Percentiles rank a stretch among this genome's conserved stretches.
Conservation (phyloP, 2,329 filamentous ascomycete species). For the Chaetomium strumarium region DNA sequence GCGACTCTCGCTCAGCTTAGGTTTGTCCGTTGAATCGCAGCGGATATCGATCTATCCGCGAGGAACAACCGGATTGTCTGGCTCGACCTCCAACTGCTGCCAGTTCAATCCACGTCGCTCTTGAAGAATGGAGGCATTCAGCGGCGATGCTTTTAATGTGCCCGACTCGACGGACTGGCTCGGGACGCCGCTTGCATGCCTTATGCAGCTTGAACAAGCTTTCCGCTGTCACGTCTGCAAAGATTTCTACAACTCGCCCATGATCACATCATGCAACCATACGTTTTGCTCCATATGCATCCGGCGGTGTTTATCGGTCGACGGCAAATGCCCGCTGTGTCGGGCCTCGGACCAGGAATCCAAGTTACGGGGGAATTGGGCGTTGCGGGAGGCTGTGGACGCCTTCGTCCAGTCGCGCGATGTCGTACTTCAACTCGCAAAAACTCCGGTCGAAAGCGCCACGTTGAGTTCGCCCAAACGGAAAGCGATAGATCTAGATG, state of each 20-base stretch:
- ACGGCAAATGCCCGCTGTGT: conserved; percentile 85
- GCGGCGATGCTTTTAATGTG: conserved; percentile 36
- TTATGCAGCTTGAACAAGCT: conserved; percentile 71
- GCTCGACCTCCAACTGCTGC: not conserved
- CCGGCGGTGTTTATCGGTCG: conserved; percentile 71
- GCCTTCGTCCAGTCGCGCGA: conserved; percentile 64
- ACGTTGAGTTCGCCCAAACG: conserved; percentile 42
- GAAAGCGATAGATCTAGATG: conserved; percentile 36
- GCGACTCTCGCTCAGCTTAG: not conserved
- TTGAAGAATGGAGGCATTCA: conserved; percentile 17
- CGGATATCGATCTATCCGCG: not conserved
- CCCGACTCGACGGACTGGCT: conserved; percentile 85
- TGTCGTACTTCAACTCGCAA: conserved; percentile 59
- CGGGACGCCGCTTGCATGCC: conserved; percentile 57
- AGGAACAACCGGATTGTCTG: not conserved
- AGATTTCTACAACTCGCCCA: conserved; percentile 90
- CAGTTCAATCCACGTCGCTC: not conserved
- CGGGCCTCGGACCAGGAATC: conserved; percentile 73
- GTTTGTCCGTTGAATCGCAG: not conserved
- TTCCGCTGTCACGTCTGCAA: conserved; percentile 97
- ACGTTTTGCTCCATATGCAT: conserved; percentile 98
- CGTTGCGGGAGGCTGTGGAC: conserved; percentile 77
- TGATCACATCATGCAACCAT: conserved; percentile 91
- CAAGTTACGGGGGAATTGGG: conserved; percentile 78
- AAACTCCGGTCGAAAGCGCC: conserved; percentile 29